Evolutionary conservation across 73 alveolate species (phyloP).

Genomic region (Diophrys appendiculata): DNA sequence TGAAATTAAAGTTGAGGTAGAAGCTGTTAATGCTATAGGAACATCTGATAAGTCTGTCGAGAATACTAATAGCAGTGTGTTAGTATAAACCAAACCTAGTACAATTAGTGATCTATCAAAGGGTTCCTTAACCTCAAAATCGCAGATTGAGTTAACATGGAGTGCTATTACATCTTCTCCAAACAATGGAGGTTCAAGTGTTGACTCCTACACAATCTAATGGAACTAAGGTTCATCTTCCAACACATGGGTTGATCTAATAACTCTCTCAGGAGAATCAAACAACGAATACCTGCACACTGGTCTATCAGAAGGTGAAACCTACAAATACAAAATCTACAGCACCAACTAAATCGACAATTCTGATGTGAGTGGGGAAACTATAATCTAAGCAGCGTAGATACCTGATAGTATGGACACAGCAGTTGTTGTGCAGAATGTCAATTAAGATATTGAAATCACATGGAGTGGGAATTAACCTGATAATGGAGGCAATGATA

Average conservation of each 20-base stretch:
- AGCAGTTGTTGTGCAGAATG: too few relatives aligned
- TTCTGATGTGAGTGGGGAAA: too few relatives aligned
- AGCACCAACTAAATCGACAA: too few relatives aligned
- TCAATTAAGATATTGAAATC: too few relatives aligned
- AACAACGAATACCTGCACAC: too few relatives aligned
- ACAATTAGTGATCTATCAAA: slow-evolving; percentile 39
- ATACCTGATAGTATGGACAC: too few relatives aligned
- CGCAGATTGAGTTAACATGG: slow-evolving; percentile 48
- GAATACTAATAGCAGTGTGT: slow-evolving; percentile 16
- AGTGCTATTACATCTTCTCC: not conserved
- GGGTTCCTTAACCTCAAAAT: slow-evolving; percentile 22
- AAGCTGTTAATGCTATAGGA: slow-evolving; percentile 41
- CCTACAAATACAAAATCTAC: too few relatives aligned
- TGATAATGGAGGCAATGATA: slow-evolving; percentile 32
- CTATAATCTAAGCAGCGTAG: too few relatives aligned
- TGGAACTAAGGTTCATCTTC: not conserved
- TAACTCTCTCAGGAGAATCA: too few relatives aligned
- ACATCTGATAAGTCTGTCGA: slow-evolving; percentile 15
- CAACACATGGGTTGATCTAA: too few relatives aligned
- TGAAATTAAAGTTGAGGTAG: slow-evolving; percentile 22
- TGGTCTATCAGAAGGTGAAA: too few relatives aligned
- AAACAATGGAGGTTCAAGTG: slow-evolving; percentile 31
- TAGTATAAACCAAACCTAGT: slow-evolving; percentile 8
- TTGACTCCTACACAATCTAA: slow-evolving; percentile 33
- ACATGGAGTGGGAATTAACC: too few relatives aligned